Conservation (phyloP, 2,329 filamentous ascomycete genomes). For the Alternaria hordeiaustralica region DNA sequence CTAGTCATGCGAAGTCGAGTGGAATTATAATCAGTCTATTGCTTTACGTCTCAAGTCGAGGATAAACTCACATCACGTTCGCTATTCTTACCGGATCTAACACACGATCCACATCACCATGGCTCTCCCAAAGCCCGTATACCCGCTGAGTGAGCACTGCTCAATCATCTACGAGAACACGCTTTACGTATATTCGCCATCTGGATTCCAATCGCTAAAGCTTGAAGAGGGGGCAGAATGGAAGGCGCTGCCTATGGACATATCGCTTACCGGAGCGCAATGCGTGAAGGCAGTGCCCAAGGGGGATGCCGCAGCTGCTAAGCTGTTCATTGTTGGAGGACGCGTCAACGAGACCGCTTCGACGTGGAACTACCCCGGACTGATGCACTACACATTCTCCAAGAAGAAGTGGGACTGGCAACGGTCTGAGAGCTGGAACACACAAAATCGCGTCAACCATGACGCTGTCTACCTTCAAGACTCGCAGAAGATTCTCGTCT, state of each 20-base stretch:
- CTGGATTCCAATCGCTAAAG: constrained; percentile 76
- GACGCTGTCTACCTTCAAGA: constrained; percentile 75
- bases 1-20: constrained; percentile 42
- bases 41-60: constrained; percentile 24
- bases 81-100: constrained; percentile 17
- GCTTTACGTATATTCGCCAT: constrained; percentile 80
- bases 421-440: constrained; percentile 56
- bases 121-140: constrained; percentile 73
- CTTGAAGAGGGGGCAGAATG: constrained; percentile 75
- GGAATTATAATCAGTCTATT: constrained; percentile 27
- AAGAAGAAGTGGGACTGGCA: constrained; percentile 66
- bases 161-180: constrained; percentile 81
- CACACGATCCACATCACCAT: constrained; percentile 55
- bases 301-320: constrained; percentile 64
- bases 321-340: constrained; percentile 84
- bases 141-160: constrained; percentile 77
- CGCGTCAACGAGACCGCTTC: constrained; percentile 43
- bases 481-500: constrained; percentile 77
- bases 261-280: constrained; percentile 73
- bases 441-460: constrained; percentile 76
- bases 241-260: constrained; percentile 69
- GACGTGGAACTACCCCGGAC: constrained; percentile 67
- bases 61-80: constrained; percentile 25
- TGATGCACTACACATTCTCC: constrained; percentile 72
- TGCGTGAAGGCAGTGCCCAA: constrained; percentile 75